phyloP scores from a whole-genome alignment of 108 stramenopile genomes.

The Skeletonema grethae region DNA sequence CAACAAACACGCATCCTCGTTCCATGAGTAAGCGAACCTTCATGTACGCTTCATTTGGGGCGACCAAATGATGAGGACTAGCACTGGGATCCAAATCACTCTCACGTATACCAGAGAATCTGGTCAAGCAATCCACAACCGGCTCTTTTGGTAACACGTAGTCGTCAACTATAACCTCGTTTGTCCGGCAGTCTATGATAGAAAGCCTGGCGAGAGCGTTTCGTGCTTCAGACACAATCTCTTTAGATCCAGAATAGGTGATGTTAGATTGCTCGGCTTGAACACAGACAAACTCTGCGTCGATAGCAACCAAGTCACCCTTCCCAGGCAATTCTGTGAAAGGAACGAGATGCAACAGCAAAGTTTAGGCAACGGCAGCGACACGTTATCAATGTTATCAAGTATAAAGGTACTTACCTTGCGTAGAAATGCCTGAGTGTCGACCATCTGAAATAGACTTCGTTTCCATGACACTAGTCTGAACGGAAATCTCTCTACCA shows the following conservation, averaged over 20 bases:
- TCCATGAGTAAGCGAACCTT: constrained; percentile 92
- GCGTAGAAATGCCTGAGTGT: constrained; percentile 16
- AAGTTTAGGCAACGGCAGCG: neutral
- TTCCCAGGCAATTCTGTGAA: constrained; percentile 44
- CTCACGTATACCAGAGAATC: constrained; percentile 89
- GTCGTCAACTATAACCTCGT: constrained; percentile 86
- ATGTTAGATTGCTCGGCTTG: constrained; percentile 82
- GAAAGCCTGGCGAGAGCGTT: constrained; percentile 91
- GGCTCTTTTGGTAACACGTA: constrained; percentile 91
- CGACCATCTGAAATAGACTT: constrained; percentile 53
- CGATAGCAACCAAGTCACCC: constrained; percentile 85
- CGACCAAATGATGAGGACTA: constrained; percentile 86
- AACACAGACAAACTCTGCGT: constrained; percentile 90
- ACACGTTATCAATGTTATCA: neutral
- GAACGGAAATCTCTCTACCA: constrained; percentile 18
- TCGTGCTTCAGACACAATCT: constrained; percentile 75
- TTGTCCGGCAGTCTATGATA: constrained; percentile 71
- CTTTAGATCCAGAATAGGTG: constrained; percentile 75
- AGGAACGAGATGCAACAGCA: constrained; percentile 1
- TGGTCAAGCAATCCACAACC: constrained; percentile 93
- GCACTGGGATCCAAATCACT: constrained; percentile 87
- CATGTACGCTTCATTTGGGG: constrained; percentile 84
- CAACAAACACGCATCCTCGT: constrained; percentile 84
- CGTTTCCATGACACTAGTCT: constrained; percentile 62
- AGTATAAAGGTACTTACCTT: constrained; percentile 16